phyloP scores from a whole-genome alignment of 2,329 filamentous ascomycete species.

The Fusarium nanum region DNA sequence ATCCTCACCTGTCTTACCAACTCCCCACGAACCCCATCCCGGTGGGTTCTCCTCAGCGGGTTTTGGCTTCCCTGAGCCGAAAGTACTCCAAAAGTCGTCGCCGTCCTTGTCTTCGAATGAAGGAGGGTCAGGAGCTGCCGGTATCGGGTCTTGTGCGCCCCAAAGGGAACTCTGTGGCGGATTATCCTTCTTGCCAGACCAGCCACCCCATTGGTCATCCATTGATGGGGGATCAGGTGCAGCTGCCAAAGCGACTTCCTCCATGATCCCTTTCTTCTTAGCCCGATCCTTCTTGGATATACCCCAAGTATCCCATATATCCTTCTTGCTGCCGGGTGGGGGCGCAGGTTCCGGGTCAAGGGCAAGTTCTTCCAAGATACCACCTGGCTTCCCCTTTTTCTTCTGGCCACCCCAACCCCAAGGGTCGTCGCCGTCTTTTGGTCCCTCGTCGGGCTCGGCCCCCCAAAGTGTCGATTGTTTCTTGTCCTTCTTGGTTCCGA shows the following conservation, averaged over 20 bases:
- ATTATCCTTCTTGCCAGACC: conserved; percentile 48
- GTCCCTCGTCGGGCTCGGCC: conserved; percentile 47
- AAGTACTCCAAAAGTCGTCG: conserved; percentile 46
- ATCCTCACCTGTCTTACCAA: conserved; percentile 43
- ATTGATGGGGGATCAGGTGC: conserved; percentile 43
- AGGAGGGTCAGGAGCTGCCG: conserved; percentile 40
- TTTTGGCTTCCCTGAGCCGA: conserved; percentile 43
- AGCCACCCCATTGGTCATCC: conserved; percentile 46
- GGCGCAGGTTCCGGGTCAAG: conserved; percentile 42
- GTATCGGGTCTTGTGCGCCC: conserved; percentile 39
- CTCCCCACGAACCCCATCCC: conserved; percentile 43
- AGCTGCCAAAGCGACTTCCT: conserved; percentile 30
- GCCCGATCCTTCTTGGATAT: conserved; percentile 49
- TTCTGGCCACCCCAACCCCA: conserved; percentile 54
- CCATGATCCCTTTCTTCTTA: conserved; percentile 49
- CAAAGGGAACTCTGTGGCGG: conserved; percentile 43
- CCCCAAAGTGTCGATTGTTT: conserved; percentile 55
- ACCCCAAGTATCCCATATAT: conserved; percentile 50
- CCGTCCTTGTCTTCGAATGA: conserved; percentile 32
- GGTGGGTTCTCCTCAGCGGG: conserved; percentile 31
- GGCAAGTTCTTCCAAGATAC: conserved; percentile 29
- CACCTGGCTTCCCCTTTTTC: conserved; percentile 51
- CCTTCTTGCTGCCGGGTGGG: conserved; percentile 44
- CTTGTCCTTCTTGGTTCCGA: conserved; percentile 56
- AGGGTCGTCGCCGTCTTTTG: conserved; percentile 47